Evolutionary conservation across 345 rosid species (phyloP).

Genomic region (Bretschneidera sinensis): DNA sequence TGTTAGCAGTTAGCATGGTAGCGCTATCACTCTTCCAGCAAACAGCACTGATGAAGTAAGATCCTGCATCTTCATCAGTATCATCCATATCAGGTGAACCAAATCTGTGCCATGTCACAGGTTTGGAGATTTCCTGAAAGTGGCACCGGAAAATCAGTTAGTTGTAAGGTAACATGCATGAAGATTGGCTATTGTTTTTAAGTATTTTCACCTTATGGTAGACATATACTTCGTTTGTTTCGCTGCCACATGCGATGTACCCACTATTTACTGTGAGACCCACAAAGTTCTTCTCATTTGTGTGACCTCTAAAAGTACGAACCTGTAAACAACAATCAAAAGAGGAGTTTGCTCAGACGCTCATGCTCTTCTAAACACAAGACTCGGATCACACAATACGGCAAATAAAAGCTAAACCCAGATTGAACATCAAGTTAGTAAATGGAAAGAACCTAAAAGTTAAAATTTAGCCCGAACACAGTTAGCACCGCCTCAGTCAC

Average conservation of each 20-base stretch:
- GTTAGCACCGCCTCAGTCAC: too few relatives aligned
- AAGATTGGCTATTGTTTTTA: background rate
- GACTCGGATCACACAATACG: too few relatives aligned
- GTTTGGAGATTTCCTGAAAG: constrained; percentile 80
- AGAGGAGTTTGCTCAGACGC: background rate
- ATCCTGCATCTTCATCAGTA: constrained; percentile 73
- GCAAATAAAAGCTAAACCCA: constrained; percentile 6
- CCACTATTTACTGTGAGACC: constrained; percentile 84
- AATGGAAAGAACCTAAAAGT: background rate
- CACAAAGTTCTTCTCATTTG: constrained; percentile 95
- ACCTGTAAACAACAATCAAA: constrained; percentile 47
- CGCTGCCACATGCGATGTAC: constrained; percentile 93
- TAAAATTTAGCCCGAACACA: too few relatives aligned
- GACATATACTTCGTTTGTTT: constrained; percentile 90
- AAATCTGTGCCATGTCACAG: constrained; percentile 79
- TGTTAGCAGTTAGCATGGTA: constrained; percentile 89
- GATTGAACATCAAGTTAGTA: background rate
- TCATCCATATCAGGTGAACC: constrained; percentile 89
- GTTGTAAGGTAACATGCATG: background rate
- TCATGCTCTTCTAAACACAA: too few relatives aligned
- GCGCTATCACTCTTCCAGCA: constrained; percentile 99
- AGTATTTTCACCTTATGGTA: constrained; percentile 76
- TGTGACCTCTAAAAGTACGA: constrained; percentile 82
- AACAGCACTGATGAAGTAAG: constrained; percentile 91
- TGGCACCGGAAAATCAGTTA: background rate